Conservation (phyloP, 345 rosid species). For the Jatropha curcas region DNA sequence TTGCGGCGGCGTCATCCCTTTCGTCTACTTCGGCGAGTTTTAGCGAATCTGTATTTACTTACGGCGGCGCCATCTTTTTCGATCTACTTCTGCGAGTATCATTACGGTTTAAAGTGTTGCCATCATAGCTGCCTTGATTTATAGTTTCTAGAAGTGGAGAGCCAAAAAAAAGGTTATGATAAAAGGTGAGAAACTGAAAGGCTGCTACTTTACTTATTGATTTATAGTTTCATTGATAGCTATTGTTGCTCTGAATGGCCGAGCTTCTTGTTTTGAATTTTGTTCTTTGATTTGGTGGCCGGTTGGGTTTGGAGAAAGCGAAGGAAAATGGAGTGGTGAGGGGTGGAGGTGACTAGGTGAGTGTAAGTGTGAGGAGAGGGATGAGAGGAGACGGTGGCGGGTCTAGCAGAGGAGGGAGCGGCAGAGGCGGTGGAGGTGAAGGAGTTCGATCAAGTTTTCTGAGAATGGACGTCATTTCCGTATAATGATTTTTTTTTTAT, state of each 20-base stretch:
- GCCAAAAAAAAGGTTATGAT: not conserved
- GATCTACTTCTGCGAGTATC: too few relatives aligned
- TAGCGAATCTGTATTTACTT: too few relatives aligned
- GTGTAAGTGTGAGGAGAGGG: constrained; percentile 60
- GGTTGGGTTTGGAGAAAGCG: constrained; percentile 60
- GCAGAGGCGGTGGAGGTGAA: constrained; percentile 27
- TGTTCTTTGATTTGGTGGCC: constrained; percentile 14
- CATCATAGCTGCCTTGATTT: not conserved
- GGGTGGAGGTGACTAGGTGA: constrained; percentile 59
- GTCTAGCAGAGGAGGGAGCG: constrained; percentile 40
- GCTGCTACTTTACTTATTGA: not conserved
- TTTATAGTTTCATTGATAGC: too few relatives aligned
- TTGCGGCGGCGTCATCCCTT: too few relatives aligned
- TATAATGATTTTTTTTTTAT: too few relatives aligned
- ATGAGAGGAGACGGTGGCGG: constrained; percentile 40
- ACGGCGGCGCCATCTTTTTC: too few relatives aligned
- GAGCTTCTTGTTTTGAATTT: not conserved
- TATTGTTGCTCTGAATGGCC: not conserved
- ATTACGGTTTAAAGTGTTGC: not conserved
- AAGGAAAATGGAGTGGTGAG: constrained; percentile 42
- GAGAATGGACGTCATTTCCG: constrained; percentile 44
- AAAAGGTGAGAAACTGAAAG: constrained; percentile 10
- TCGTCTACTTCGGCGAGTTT: too few relatives aligned
- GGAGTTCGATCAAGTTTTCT: constrained; percentile 32
- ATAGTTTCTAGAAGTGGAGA: not conserved